Conservation (phyloP, 2,329 filamentous ascomycete species). For the Xylaria digitata region DNA sequence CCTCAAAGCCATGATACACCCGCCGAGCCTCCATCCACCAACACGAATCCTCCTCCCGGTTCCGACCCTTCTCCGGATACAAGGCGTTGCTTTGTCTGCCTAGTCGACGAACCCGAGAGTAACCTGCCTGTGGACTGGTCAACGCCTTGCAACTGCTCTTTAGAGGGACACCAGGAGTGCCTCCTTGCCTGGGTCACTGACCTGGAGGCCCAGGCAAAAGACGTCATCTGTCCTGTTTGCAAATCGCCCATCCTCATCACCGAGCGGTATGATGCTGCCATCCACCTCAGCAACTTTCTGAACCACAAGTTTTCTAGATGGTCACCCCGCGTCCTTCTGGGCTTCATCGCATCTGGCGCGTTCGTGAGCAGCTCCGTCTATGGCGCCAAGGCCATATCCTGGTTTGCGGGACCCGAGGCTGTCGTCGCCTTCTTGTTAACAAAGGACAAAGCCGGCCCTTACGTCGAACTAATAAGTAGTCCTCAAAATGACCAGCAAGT, state of each 20-base stretch:
- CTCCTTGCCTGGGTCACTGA: conserved; percentile 95
- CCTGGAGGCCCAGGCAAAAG: conserved; percentile 74
- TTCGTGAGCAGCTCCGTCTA: conserved; percentile 66
- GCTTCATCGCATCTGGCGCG: conserved; percentile 65
- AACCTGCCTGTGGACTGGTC: conserved; percentile 73
- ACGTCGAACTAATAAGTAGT: conserved; percentile 32
- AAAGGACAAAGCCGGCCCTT: conserved; percentile 25
- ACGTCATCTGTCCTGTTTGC: conserved; percentile 88
- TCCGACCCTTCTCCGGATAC: conserved; percentile 42
- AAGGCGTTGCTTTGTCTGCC: conserved; percentile 72
- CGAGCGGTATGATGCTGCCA: conserved; percentile 77
- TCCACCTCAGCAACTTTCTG: conserved; percentile 72
- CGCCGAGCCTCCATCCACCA: background rate
- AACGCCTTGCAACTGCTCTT: conserved; percentile 87
- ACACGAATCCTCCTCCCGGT: background rate
- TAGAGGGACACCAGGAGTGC: conserved; percentile 85
- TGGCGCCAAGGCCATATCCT: conserved; percentile 61
- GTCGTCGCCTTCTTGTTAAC: conserved; percentile 56
- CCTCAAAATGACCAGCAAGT: conserved; percentile 23
- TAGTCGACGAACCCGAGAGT: conserved; percentile 65
- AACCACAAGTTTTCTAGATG: conserved; percentile 65
- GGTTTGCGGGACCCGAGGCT: conserved; percentile 63
- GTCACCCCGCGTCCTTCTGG: conserved; percentile 72
- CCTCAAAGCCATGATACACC: background rate
- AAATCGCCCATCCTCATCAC: conserved; percentile 82